Base-by-base conservation (phyloP, 108 stramenopile species). In the Epithemia pelagica region DNA sequence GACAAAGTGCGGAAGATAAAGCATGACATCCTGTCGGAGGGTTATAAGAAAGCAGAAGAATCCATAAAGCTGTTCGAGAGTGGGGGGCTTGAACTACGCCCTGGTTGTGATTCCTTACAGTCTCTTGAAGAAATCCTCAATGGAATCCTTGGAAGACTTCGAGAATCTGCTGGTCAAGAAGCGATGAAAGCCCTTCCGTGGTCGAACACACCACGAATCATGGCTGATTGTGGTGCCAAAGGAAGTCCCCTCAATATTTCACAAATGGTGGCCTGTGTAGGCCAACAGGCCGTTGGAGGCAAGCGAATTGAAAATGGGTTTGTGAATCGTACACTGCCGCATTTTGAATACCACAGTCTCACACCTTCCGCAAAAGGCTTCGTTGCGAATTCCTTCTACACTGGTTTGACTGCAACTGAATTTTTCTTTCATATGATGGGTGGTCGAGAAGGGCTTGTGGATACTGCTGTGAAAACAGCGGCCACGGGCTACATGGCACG, bases 341-440 rank as follows among this genome's bases (percentile, higher is more conserved):
- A 96, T 62, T 98, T 96, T 61, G 78, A 85, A 64, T 77, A 89
- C 22, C 71, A 91, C 59, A 82, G 91, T 72, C 73, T 98, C 54
- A 91, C 85, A 22, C 96, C 99, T n/a, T 78, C 86, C 28, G 96
- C 97, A 26, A 96, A 96, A 64, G 99, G 99, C 27, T 99, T 99
- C 71, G 97, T 99, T 19, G 88, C 93, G 30, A 97, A 97, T 64
- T 94, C 92, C 30, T 99, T 99, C 73, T 97, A 78, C 73, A 80
- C 93, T 63, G 99, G 99, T n/a, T 79, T 99, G 66, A 94, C 92
- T 32, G 95, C 99, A 25, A 97, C 99, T 18, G 99, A 99, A 78
- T 99, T 99, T 73, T 97, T 99, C 78, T 99, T 99, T 75, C 99
- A 99, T 81, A 96, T 95, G 20, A 97, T 97, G 97, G 96, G 99